phyloP scores from a whole-genome alignment of 1,284 basidiomycete genomes.

The Xerocomus amazonicus region DNA sequence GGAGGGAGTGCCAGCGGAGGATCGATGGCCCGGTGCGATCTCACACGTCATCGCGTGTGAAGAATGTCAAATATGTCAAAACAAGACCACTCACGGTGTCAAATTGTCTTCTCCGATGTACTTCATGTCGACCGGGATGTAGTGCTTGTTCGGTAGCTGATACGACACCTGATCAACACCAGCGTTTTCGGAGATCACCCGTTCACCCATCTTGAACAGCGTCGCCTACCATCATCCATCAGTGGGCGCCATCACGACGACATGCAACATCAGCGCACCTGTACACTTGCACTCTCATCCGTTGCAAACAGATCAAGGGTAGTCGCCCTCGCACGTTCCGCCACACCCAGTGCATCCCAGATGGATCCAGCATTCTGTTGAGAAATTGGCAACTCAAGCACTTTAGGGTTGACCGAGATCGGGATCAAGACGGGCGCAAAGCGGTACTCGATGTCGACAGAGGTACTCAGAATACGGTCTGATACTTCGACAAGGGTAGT shows the following conservation, averaged over 20 bases:
- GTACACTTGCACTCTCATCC: slow-evolving; percentile 90
- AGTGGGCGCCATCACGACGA: neutral
- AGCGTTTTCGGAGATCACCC: slow-evolving; percentile 64
- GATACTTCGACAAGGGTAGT: slow-evolving; percentile 80
- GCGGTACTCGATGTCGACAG: slow-evolving; percentile 70
- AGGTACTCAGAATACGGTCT: slow-evolving; percentile 88
- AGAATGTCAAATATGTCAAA: neutral
- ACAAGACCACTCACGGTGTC: slow-evolving; percentile 40
- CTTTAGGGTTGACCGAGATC: slow-evolving; percentile 45
- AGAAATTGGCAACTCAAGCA: slow-evolving; percentile 48
- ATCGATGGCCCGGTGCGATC: slow-evolving; percentile 5
- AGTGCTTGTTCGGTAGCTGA: slow-evolving; percentile 91
- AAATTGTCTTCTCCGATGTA: slow-evolving; percentile 55
- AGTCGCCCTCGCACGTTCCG: slow-evolving; percentile 53
- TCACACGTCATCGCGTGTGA: slow-evolving; percentile 21
- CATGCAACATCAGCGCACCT: slow-evolving; percentile 46
- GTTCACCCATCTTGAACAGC: slow-evolving; percentile 84
- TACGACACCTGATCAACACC: slow-evolving; percentile 68
- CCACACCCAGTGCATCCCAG: slow-evolving; percentile 61
- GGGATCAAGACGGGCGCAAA: slow-evolving; percentile 52
- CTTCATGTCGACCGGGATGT: slow-evolving; percentile 78
- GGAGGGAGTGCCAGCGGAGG: slow-evolving; percentile 11
- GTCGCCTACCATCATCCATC: slow-evolving; percentile 59
- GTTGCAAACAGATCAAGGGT: slow-evolving; percentile 83
- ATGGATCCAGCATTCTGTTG: slow-evolving; percentile 46